Percentiles rank a stretch among this genome's conserved stretches.
These are phyloP conservation scores for Sistotremastrum suecicum DNA, from an alignment of 768 basidiomycete genomes.

Conservation along the genomic window DNA sequence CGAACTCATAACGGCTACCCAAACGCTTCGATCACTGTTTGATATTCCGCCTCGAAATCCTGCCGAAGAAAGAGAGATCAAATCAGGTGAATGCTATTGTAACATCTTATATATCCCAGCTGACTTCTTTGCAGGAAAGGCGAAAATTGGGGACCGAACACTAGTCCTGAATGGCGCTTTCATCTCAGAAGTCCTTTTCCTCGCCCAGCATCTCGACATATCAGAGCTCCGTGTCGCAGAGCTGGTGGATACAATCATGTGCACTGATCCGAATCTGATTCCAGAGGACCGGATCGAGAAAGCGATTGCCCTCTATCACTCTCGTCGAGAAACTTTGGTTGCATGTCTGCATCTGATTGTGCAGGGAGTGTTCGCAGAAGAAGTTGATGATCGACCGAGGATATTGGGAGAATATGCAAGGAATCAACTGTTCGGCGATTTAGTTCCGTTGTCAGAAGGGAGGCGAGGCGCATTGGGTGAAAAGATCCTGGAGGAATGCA, in stretches of 20 bases:
- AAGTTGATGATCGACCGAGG: constrained; percentile 28
- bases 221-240: constrained; percentile 72
- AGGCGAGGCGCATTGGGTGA: constrained; percentile 32
- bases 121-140: constrained; percentile 40
- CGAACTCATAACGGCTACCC: constrained; percentile 13
- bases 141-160: constrained; percentile 45
- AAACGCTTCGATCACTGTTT: constrained; percentile 46
- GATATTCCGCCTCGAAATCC: constrained; percentile 47
- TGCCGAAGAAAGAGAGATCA: constrained; percentile 58
- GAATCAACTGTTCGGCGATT: constrained; percentile 32
- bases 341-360: constrained; percentile 60
- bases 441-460: constrained; percentile 18
- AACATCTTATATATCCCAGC: constrained; percentile 3
- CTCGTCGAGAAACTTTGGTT: constrained; percentile 51
- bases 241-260: constrained; percentile 50
- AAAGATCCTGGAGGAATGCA: constrained; percentile 25
- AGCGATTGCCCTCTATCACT: constrained; percentile 54
- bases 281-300: constrained; percentile 47
- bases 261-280: constrained; percentile 48
- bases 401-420: constrained; percentile 41
- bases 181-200: constrained; percentile 59
- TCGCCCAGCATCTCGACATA: constrained; percentile 66
- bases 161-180: constrained; percentile 69
- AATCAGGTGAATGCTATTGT: constrained; percentile 33
- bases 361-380: constrained; percentile 41